Evolutionary conservation across 192 early-diverging fungal genomes (phyloP), one percentile per base, ranked within the genome.

Genomic region (Coemansia sp.): DNA sequence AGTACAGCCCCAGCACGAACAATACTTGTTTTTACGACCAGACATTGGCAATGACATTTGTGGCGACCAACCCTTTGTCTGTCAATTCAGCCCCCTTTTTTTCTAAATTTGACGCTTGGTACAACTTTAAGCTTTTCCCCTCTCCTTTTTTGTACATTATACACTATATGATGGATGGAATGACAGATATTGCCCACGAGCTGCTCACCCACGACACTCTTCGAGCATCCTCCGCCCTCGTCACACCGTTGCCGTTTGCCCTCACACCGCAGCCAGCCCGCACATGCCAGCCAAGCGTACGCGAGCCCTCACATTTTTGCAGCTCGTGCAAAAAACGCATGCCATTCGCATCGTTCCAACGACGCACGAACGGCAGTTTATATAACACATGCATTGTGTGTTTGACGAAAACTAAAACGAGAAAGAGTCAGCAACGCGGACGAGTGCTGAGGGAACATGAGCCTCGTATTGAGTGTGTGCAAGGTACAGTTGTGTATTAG

Each of bases 301-400:
- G 29, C 6, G 31, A 23, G n/a, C 16, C 45, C 9, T 57, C 45
- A 57, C 65, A 74, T 57, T 74, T 68, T 50, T 74, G 72, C 51
- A 68, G 65, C 47, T 74, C 72, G 21, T 74, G 72, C 47, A 74
- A 74, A 41, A 74, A 74, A 49, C 64, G 71, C 8, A 68, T 74
- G 62, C 22, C 37, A 1, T 52, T 60, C 4, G 61, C 67, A 10
- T 60, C 61, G 8, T 73, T 73, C 56, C 71, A 67, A 16, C 58
- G 71, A 4, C 39, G 71, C 11, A 56, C 67, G 31, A 73, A 73
- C 58, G 71, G 71, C n/a, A 59, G 41, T 25, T 56, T 73, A 19
- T 73, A 73, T 59, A 73, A 58, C 29, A 73, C 71, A 7, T 73
- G 71, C n/a, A 67, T 31, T 26, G 23, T n/a, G 4, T 73, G 71